Percentiles rank a stretch among this genome's conserved stretches.
phyloP scores from a whole-genome alignment of 2,329 filamentous ascomycete genomes.

The Calonectria crousiana region DNA sequence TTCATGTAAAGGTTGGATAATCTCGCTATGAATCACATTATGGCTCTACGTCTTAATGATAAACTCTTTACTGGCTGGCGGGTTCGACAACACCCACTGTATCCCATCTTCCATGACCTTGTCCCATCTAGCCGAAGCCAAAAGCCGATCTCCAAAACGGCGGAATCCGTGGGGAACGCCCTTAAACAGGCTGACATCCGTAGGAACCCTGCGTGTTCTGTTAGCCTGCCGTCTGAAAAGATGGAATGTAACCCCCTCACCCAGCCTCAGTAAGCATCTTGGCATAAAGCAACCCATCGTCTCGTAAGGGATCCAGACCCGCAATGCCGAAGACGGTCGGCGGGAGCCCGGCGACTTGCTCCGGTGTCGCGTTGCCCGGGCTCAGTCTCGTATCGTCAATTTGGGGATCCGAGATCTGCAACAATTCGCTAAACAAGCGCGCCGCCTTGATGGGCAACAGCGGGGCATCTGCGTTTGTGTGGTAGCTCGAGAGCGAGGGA shows the following conservation, averaged over 20 bases:
- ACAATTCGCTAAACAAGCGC: constrained; percentile 40
- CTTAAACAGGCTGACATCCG: constrained; percentile 60
- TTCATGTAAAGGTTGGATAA: no score
- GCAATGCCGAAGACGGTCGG: constrained; percentile 59
- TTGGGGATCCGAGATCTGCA: constrained; percentile 41
- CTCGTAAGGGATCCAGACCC: constrained; percentile 61
- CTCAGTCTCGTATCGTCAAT: constrained; percentile 53
- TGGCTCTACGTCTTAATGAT: constrained; percentile 20
- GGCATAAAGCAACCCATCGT: constrained; percentile 61
- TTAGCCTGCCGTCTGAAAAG: neutral
- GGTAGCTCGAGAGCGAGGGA: constrained; percentile 55
- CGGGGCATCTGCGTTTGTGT: constrained; percentile 61
- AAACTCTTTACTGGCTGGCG: constrained; percentile 45
- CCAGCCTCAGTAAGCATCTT: constrained; percentile 58
- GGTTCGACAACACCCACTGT: constrained; percentile 53
- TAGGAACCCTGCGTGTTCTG: constrained; percentile 56
- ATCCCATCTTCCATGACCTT: constrained; percentile 57
- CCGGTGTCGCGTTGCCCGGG: constrained; percentile 43
- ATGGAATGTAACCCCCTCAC: constrained; percentile 44
- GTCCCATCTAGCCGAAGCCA: constrained; percentile 56
- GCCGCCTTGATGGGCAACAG: constrained; percentile 54
- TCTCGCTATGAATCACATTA: neutral
- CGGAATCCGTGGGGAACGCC: constrained; percentile 66
- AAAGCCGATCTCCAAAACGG: constrained; percentile 53
- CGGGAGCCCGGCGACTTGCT: constrained; percentile 56